Evolutionary conservation across 768 basidiomycete genomes (phyloP).

Genomic region (Porpolomopsis calyptriformis): DNA sequence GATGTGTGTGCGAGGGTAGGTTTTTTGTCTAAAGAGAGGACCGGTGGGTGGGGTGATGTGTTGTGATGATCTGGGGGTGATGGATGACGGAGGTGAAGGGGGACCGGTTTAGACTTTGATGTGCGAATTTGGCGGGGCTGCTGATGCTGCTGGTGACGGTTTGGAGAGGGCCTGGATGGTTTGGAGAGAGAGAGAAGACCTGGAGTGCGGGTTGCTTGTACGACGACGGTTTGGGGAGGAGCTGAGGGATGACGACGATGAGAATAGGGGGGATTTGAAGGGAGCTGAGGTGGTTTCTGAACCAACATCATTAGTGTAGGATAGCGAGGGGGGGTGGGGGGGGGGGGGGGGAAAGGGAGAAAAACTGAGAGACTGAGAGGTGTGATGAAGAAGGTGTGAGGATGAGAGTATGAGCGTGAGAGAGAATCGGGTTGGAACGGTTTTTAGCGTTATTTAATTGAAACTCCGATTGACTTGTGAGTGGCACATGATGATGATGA

Average conservation of each 20-base stretch:
- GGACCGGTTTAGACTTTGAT: constrained; percentile 25
- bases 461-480: no score
- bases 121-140: constrained; percentile 23
- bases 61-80: not conserved
- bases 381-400: not conserved
- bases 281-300: constrained; percentile 31
- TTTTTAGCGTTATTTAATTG: no score
- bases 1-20: not conserved
- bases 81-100: constrained; percentile 16
- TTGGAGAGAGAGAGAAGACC: constrained; percentile 65
- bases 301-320: constrained; percentile 49
- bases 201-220: constrained; percentile 63
- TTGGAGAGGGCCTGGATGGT: constrained; percentile 27
- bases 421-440: no score
- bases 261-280: constrained; percentile 16
- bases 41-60: constrained; percentile 1
- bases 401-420: no score
- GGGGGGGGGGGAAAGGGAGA: not conserved
- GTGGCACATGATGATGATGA: no score
- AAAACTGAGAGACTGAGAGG: not conserved
- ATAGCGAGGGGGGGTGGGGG: constrained; percentile 8
- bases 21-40: constrained; percentile 20
- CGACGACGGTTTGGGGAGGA: constrained; percentile 51
- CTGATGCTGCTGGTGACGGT: constrained; percentile 27
- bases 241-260: constrained; percentile 59